Base-by-base conservation (phyloP, 345 rosid species). In the Populus deltoides region DNA sequence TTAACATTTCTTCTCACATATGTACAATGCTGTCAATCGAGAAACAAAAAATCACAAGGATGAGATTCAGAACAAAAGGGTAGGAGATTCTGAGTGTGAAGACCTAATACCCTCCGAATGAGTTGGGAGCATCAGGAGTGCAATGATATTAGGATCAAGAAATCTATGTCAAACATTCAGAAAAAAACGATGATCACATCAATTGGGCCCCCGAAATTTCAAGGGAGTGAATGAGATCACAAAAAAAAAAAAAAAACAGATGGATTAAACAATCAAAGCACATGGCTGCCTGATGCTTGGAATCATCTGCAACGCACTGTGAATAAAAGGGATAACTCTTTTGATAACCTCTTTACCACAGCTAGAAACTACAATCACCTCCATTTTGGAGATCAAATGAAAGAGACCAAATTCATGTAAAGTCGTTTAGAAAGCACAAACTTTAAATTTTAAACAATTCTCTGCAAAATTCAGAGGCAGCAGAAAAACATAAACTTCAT, bases 301-400 rank as follows among this genome's bases (percentile, higher is more conserved):
- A 57, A 57, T n/a, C 29, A n/a, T 9, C 63, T 22, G 24, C 63
- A n/a, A 4, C 27, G 63, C 25, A 10, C 63, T n/a, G 63, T 24
- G 29, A 57, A 24, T 8, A 9, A 1, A 8, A 53, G 24, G 63
- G 15, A n/a, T 4, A 57, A 57, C 15, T 71, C 87, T 92, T 76
- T 88, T 90, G 86, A 92, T 47, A 72, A 92, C 80, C 82, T 93
- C 95, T 85, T 91, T 88, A 33, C 97, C 97, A 82, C 93, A 84
- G 55, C 93, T 94, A 3, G 94, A 90, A 86, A 92, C 90, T 29
- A 93, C 89, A 77, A 86, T 78, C 75, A 95, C 89, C 87, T 90
- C 91, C 99, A 95, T 93, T 59, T 81, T 71, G 33, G 17, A 41
- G 72, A 78, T 75, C 68, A 22, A 81, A 79, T 70, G 77, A 86